phyloP scores from a whole-genome alignment of 164 flowering plant genomes.

The Vitis cinerea region DNA sequence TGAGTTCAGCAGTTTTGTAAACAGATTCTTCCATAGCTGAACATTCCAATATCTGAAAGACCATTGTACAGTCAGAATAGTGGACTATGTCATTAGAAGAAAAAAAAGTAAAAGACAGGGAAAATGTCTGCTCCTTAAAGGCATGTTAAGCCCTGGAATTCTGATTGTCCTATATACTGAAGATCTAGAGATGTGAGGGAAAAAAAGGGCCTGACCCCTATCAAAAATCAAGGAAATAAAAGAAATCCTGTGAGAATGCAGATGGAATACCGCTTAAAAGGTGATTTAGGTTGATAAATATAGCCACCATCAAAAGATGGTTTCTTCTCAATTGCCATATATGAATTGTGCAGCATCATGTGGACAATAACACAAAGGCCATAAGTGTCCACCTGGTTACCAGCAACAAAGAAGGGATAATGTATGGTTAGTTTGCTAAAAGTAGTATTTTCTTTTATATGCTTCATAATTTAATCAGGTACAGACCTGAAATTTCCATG shows the following conservation, averaged over 20 bases:
- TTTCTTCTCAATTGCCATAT: constrained; percentile 74
- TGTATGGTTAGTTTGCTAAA: background rate
- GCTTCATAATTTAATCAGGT: background rate
- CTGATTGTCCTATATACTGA: background rate
- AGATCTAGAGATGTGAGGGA: background rate
- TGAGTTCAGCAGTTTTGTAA: constrained; percentile 66
- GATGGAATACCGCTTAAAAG: constrained; percentile 58
- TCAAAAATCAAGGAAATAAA: too few relatives aligned
- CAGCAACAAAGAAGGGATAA: background rate
- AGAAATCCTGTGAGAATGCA: background rate
- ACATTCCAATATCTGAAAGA: constrained; percentile 75
- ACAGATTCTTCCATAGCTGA: constrained; percentile 73
- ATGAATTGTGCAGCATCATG: constrained; percentile 78
- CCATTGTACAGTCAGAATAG: background rate
- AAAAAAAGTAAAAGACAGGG: constrained; percentile 1
- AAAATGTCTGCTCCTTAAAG: background rate
- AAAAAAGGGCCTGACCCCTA: background rate
- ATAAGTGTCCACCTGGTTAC: constrained; percentile 74
- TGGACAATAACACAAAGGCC: constrained; percentile 88
- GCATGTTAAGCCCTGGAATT: too few relatives aligned
- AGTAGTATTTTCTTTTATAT: background rate
- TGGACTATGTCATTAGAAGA: background rate
- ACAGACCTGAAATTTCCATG: constrained; percentile 87
- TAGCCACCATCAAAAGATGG: constrained; percentile 51
- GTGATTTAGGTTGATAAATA: constrained; percentile 54